A percentile compares a stretch with the other conserved stretches of the same genome.
Conservation (phyloP, 352 stramenopile species). For the Salisapilia sapeloensis region DNA sequence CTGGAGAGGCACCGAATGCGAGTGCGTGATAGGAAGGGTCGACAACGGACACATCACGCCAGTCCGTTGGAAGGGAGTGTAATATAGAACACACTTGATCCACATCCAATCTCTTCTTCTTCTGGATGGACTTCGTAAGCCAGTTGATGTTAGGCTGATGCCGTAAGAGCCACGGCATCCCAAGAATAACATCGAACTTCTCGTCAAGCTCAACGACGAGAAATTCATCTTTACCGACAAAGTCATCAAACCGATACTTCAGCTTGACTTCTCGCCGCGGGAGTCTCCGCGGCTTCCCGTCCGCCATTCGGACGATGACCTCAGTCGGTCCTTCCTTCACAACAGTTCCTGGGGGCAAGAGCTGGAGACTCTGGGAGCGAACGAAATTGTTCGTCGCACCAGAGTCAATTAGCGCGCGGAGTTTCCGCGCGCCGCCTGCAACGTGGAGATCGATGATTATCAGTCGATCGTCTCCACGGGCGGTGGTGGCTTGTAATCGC, state of each 20-base stretch:
- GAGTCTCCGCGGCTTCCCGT: constrained; percentile 4
- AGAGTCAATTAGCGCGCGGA: constrained; percentile 6
- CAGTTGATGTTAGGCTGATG: constrained; percentile 8
- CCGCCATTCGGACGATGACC: constrained; percentile 7
- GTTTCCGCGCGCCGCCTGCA: constrained; percentile 1
- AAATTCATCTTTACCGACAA: constrained; percentile 6
- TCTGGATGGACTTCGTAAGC: too few relatives aligned
- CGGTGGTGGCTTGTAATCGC: constrained; percentile 5
- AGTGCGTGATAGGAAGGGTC: too few relatives aligned
- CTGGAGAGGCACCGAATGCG: too few relatives aligned
- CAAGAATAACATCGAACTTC: constrained; percentile 11
- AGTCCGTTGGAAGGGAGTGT: too few relatives aligned
- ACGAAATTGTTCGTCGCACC: constrained; percentile 11
- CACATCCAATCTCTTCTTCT: too few relatives aligned
- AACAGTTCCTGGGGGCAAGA: constrained; percentile 4
- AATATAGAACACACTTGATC: too few relatives aligned
- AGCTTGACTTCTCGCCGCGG: constrained; percentile 4
- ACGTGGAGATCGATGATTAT: constrained; percentile 6
- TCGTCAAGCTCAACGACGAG: constrained; percentile 11
- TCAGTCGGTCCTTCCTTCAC: constrained; percentile 1
- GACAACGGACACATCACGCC: too few relatives aligned
- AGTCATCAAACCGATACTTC: constrained; percentile 7
- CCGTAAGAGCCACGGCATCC: constrained; percentile 8
- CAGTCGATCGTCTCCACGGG: constrained; percentile 3
- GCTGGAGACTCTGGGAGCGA: constrained; percentile 2